A percentile compares a stretch with the other conserved stretches of the same genome.
Conservation (phyloP, 2,329 filamentous ascomycete genomes). For the Pyricularia sp. region DNA sequence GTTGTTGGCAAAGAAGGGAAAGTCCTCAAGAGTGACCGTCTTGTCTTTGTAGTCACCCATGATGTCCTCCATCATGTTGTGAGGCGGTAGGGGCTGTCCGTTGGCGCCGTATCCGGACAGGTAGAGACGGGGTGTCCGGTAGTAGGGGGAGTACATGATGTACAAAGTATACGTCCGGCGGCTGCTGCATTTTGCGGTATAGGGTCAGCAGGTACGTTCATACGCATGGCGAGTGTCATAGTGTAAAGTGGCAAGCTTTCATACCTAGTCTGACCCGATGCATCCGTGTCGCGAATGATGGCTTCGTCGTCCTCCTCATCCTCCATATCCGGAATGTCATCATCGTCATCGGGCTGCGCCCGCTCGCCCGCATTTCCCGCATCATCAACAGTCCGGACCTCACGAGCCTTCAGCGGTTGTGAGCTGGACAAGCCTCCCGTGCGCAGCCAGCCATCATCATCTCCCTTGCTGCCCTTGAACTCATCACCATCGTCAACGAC, state of each 20-base stretch:
- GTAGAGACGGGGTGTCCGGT: conserved; percentile 90
- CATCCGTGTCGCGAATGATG: conserved; percentile 71
- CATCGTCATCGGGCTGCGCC: conserved; percentile 59
- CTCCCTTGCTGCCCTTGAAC: conserved; percentile 31
- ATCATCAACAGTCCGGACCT: conserved; percentile 84
- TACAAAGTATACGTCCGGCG: conserved; percentile 95
- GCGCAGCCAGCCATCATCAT: conserved; percentile 85
- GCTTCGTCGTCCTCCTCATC: conserved; percentile 96
- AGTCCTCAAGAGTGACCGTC: conserved; percentile 95
- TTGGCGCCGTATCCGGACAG: conserved; percentile 79
- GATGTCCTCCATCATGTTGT: conserved; percentile 30
- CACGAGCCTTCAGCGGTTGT: conserved; percentile 65
- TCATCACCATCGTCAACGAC: conserved; percentile 73
- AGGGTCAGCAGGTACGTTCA: not conserved
- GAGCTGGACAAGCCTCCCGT: conserved; percentile 72
- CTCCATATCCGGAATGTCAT: conserved; percentile 97
- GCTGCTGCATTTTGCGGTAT: conserved; percentile 43
- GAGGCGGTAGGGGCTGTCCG: conserved; percentile 43
- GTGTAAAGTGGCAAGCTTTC: conserved; percentile 20
- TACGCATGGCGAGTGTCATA: not conserved
- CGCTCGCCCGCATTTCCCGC: conserved; percentile 75
- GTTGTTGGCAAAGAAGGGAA: conserved; percentile 83
- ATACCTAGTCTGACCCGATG: conserved; percentile 36
- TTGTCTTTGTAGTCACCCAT: conserved; percentile 46
- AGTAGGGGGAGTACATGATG: conserved; percentile 96